Conservation (phyloP, 768 basidiomycete genomes). For the Antrodiella citrinella region DNA sequence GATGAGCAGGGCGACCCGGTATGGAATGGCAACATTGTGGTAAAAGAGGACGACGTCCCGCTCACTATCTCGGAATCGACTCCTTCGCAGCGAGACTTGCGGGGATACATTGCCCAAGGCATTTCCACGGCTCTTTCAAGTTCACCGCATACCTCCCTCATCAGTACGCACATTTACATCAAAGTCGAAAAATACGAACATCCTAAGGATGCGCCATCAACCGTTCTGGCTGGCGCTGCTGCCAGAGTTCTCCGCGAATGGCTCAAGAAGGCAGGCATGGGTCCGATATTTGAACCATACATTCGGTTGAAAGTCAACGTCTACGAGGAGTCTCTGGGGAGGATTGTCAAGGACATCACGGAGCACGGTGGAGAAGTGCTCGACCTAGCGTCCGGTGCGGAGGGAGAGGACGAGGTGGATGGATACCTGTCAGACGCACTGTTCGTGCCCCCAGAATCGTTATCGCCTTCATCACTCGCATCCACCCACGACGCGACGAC, state of each 20-base stretch:
- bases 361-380: slow-evolving; percentile 76
- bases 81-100: slow-evolving; percentile 33
- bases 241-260: slow-evolving; percentile 56
- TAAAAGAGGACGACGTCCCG: slow-evolving; percentile 43
- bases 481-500: slow-evolving; percentile 22
- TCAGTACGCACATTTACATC: slow-evolving; percentile 57
- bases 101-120: slow-evolving; percentile 55
- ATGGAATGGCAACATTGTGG: slow-evolving; percentile 75
- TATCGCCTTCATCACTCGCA: slow-evolving; percentile 57
- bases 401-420: slow-evolving; percentile 27
- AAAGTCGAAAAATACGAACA: slow-evolving; percentile 38
- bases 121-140: slow-evolving; percentile 64
- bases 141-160: slow-evolving; percentile 71
- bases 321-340: slow-evolving; percentile 60
- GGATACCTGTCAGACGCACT: slow-evolving; percentile 54
- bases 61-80: slow-evolving; percentile 45
- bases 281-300: slow-evolving; percentile 75
- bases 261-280: slow-evolving; percentile 55
- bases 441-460: slow-evolving; percentile 66
- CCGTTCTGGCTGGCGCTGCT: slow-evolving; percentile 35
- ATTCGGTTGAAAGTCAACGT: slow-evolving; percentile 62
- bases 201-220: slow-evolving; percentile 23
- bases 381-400: slow-evolving; percentile 49
- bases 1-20: slow-evolving; percentile 54
- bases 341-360: slow-evolving; percentile 76